Percentiles rank a stretch among this genome's conserved stretches.
phyloP scores from a whole-genome alignment of 2,329 filamentous ascomycete genomes.

The Beauveria pseudobassiana region DNA sequence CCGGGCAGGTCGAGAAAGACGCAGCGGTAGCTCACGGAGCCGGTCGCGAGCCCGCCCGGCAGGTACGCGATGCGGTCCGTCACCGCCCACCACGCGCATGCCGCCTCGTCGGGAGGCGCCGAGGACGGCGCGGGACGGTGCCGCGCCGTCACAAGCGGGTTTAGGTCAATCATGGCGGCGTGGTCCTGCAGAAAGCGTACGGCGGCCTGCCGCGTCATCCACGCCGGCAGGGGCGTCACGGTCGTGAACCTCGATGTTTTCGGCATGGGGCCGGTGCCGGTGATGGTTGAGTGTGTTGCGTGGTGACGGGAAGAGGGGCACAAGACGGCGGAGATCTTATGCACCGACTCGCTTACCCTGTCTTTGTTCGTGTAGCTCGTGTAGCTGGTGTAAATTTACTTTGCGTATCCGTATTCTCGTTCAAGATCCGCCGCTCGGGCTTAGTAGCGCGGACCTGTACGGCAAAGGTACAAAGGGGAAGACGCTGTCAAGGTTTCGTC shows the following conservation, averaged over 20 bases:
- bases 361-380: no score
- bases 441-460: not conserved
- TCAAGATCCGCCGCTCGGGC: not conserved
- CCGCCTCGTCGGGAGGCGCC: conserved; percentile 62
- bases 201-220: conserved; percentile 61
- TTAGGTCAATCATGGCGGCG: conserved; percentile 77
- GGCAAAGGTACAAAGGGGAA: not conserved
- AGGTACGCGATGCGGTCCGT: conserved; percentile 72
- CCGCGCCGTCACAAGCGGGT: conserved; percentile 71
- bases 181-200: conserved; percentile 72
- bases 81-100: conserved; percentile 69
- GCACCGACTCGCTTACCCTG: not conserved
- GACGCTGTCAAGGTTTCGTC: not conserved
- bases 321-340: no score
- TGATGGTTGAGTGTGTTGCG: not conserved
- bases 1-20: conserved; percentile 66
- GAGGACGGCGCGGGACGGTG: conserved; percentile 57
- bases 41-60: conserved; percentile 43
- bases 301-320: no score
- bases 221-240: conserved; percentile 66
- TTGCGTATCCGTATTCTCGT: not conserved
- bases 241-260: conserved; percentile 59
- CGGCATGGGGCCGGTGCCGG: not conserved
- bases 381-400: no score
- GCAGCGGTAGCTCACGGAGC: conserved; percentile 61